Conservation (phyloP, 805 yeast genomes). For the Zygoascus bituminiphila region DNA sequence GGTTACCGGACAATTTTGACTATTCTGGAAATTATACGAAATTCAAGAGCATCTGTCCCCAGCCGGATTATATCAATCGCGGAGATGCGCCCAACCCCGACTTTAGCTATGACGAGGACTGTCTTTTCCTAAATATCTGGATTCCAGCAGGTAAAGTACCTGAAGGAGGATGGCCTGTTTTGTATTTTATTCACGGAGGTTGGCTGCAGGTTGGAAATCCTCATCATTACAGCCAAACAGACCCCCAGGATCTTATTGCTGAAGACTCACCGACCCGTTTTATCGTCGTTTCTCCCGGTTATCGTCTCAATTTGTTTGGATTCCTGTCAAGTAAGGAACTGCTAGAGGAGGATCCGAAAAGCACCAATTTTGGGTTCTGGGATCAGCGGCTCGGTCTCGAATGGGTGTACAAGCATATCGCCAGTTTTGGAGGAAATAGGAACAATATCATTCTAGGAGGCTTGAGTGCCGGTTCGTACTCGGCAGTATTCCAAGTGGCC, state of each 20-base stretch:
- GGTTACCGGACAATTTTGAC: slow-evolving; percentile 30
- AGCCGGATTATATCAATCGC: slow-evolving; percentile 20
- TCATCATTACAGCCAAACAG: slow-evolving; percentile 9
- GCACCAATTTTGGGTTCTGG: slow-evolving; percentile 35
- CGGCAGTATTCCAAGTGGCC: slow-evolving; percentile 35
- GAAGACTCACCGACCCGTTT: slow-evolving; percentile 21
- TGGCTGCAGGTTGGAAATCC: slow-evolving; percentile 33
- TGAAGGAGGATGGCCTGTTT: slow-evolving; percentile 36
- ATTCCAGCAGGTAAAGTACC: slow-evolving; percentile 32
- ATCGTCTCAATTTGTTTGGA: slow-evolving; percentile 36
- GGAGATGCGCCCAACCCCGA: slow-evolving; percentile 24
- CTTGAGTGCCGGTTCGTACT: slow-evolving; percentile 36
- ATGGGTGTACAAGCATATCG: slow-evolving; percentile 35
- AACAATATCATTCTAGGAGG: slow-evolving; percentile 36
- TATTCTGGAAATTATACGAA: slow-evolving; percentile 34
- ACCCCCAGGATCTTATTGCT: slow-evolving; percentile 11
- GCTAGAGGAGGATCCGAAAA: slow-evolving; percentile 19
- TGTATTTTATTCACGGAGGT: slow-evolving; percentile 38
- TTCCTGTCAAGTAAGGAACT: slow-evolving; percentile 35
- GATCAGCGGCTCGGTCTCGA: slow-evolving; percentile 37
- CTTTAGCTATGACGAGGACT: slow-evolving; percentile 28
- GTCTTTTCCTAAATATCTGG: slow-evolving; percentile 33
- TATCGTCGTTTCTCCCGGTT: slow-evolving; percentile 32
- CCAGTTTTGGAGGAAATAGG: slow-evolving; percentile 37
- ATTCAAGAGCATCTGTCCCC: slow-evolving; percentile 33